Evolutionary conservation across 1,284 basidiomycete species (phyloP).

Genomic region (Ustilago cynodontis): DNA sequence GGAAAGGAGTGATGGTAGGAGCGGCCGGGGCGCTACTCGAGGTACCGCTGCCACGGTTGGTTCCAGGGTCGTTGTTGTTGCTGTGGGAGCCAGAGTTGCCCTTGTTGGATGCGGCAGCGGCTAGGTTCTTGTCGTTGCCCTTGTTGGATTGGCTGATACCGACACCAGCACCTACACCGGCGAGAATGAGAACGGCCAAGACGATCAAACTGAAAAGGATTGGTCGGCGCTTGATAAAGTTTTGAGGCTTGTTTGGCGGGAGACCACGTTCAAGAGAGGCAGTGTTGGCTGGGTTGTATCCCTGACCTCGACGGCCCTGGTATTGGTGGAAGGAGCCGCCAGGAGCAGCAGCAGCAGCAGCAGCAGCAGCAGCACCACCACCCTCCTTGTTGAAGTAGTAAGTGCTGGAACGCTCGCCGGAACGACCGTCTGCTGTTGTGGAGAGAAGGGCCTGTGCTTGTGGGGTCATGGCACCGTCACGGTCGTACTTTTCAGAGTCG

Average conservation of each 20-base stretch:
- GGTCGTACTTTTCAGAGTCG: constrained; percentile 40
- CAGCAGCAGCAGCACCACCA: constrained; percentile 28
- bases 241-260: constrained; percentile 16
- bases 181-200: constrained; percentile 47
- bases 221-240: constrained; percentile 40
- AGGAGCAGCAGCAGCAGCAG: constrained; percentile 21
- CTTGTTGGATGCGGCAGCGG: constrained; percentile 12
- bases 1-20: constrained; percentile 51
- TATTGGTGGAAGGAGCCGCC: constrained; percentile 21
- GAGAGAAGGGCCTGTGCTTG: constrained; percentile 33
- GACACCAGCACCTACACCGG: constrained; percentile 51
- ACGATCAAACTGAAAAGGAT: constrained; percentile 40
- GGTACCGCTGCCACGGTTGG: constrained; percentile 9
- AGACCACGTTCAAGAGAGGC: constrained; percentile 20
- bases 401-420: constrained; percentile 28
- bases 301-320: constrained; percentile 36
- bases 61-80: constrained; percentile 5
- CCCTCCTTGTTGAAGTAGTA: constrained; percentile 59
- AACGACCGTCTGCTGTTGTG: constrained; percentile 6
- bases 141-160: constrained; percentile 34
- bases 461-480: constrained; percentile 25
- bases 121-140: constrained; percentile 45
- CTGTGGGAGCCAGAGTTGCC: constrained; percentile 14
- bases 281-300: constrained; percentile 45
- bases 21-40: constrained; percentile 20